Evolutionary conservation across 176 grass and related monocot species (phyloP).

Genomic region (Triticum timopheevii): DNA sequence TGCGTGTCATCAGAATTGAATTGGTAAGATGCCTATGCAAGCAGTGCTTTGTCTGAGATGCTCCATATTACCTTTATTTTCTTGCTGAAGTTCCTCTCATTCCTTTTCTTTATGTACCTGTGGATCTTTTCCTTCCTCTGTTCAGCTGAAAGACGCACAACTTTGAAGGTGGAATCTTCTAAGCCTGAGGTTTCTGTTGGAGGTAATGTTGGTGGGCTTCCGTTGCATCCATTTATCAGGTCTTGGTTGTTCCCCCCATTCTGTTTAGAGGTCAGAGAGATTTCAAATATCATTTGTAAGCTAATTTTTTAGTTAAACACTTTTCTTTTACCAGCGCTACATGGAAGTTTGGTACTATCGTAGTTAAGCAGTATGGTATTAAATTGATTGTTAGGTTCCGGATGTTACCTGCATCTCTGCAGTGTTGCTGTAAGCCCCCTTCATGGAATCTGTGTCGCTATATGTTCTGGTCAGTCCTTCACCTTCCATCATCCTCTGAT

Average conservation of each 20-base stretch:
- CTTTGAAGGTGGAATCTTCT: slow-evolving; percentile 81
- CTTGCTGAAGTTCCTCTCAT: slow-evolving; percentile 93
- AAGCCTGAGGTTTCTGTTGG: slow-evolving; percentile 48
- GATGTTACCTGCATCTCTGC: slow-evolving; percentile 63
- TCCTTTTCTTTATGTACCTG: slow-evolving; percentile 93
- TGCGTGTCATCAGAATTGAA: slow-evolving; percentile 17
- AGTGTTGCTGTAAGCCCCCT: slow-evolving; percentile 44
- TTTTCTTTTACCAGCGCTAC: background rate
- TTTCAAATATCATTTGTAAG: background rate
- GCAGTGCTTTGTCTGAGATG: slow-evolving; percentile 15
- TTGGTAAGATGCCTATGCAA: slow-evolving; percentile 19
- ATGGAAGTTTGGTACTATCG: background rate
- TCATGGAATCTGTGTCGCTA: slow-evolving; percentile 47
- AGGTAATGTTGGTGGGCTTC: slow-evolving; percentile 35
- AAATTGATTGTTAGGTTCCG: background rate
- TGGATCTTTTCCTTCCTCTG: slow-evolving; percentile 94
- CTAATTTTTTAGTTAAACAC: background rate
- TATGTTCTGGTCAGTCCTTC: slow-evolving; percentile 37
- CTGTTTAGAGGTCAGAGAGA: slow-evolving; percentile 31
- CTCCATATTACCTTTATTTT: slow-evolving; percentile 89
- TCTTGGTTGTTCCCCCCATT: slow-evolving; percentile 55
- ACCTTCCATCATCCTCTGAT: slow-evolving; percentile 64
- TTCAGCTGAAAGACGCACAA: slow-evolving; percentile 70
- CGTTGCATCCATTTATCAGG: slow-evolving; percentile 48
- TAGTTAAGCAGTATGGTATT: background rate